Evolutionary conservation across 1,139 yeast genomes (phyloP).

Genomic region (Magnusiomyces suaveolens): DNA sequence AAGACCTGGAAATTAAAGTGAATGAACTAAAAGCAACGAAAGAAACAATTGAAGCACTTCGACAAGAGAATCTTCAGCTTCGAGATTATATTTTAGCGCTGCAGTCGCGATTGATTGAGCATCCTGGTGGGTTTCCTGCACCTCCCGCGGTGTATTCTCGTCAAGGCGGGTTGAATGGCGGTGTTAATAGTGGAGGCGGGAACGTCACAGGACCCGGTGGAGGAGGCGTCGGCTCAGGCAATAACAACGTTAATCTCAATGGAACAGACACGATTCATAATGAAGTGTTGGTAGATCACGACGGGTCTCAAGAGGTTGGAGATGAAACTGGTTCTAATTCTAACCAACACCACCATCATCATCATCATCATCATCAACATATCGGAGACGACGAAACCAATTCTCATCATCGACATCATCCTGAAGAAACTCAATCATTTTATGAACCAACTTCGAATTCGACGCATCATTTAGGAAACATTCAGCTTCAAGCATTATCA

Average conservation of each 20-base stretch:
- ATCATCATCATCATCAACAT: too few relatives aligned
- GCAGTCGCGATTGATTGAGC: conserved; percentile 55
- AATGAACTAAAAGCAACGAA: conserved; percentile 49
- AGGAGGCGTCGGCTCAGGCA: neutral
- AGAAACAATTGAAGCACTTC: conserved; percentile 52
- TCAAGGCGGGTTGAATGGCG: neutral
- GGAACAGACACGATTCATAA: neutral
- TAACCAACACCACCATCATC: too few relatives aligned
- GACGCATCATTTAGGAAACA: too few relatives aligned
- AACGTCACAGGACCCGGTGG: neutral
- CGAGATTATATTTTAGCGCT: conserved; percentile 62
- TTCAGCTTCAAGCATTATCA: neutral
- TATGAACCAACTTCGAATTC: too few relatives aligned
- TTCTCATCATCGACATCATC: too few relatives aligned
- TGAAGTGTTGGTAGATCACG: too few relatives aligned
- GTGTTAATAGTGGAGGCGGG: neutral
- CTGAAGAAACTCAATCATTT: too few relatives aligned
- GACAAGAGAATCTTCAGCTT: conserved; percentile 59
- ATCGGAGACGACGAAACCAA: too few relatives aligned
- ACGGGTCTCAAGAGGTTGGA: neutral
- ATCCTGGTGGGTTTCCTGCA: conserved; percentile 32
- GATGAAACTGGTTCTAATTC: too few relatives aligned
- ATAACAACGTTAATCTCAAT: neutral
- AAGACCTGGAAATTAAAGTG: conserved; percentile 63
- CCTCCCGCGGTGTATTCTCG: conserved; percentile 35